Percentiles rank a stretch among this genome's conserved stretches.
Evolutionary conservation across 176 grass and related monocot species (phyloP).

Genomic region (Aegilops umbellulata): DNA sequence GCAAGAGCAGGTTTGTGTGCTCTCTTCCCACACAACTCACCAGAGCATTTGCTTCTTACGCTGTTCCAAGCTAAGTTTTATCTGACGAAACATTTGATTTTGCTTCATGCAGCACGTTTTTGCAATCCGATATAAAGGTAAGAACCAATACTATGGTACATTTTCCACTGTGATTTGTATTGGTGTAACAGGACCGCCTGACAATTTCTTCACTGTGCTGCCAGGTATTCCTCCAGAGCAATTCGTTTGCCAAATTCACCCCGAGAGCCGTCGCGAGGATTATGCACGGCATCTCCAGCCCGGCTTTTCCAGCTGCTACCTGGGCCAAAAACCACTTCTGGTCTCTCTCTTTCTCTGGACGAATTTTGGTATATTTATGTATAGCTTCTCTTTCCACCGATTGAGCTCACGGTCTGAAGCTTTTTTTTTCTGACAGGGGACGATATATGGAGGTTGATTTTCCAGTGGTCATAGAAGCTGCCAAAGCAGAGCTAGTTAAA

Average conservation of each 20-base stretch:
- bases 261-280: slow-evolving; percentile 89
- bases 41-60: not conserved
- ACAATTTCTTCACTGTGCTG: not conserved
- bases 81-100: slow-evolving; percentile 23
- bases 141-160: not conserved
- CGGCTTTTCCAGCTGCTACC: slow-evolving; percentile 69
- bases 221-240: slow-evolving; percentile 92
- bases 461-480: slow-evolving; percentile 82
- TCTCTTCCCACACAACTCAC: slow-evolving; percentile 21
- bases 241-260: slow-evolving; percentile 75
- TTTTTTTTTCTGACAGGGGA: slow-evolving; percentile 50
- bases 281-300: slow-evolving; percentile 88
- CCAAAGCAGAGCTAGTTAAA: slow-evolving; percentile 82
- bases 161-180: not conserved
- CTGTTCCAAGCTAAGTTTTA: not conserved
- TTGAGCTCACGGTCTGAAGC: not conserved
- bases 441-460: slow-evolving; percentile 89
- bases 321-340: slow-evolving; percentile 93
- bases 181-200: not conserved
- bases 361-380: not conserved
- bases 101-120: slow-evolving; percentile 63
- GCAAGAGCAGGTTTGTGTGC: slow-evolving; percentile 58
- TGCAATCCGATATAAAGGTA: slow-evolving; percentile 95
- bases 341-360: slow-evolving; percentile 16
- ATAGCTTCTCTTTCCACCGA: not conserved